Conservation (phyloP, 208 protist genomes). For the Porcisia deanei region DNA sequence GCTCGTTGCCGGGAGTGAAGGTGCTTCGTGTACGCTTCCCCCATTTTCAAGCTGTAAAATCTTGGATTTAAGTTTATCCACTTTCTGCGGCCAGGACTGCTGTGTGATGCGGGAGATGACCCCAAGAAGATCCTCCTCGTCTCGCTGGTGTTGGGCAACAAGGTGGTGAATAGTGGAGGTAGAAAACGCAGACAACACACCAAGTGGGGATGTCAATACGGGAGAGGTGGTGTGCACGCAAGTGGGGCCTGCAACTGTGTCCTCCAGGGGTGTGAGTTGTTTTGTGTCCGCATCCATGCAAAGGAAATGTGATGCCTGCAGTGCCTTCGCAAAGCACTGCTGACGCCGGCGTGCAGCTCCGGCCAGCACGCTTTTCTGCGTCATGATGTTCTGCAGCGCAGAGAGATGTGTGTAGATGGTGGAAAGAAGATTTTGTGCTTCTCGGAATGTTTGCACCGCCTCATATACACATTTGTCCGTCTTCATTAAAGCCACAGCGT, state of each 20-base stretch:
- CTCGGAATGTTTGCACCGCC: conserved; percentile 59
- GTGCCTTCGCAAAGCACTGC: conserved; percentile 24
- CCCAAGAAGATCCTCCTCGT: conserved; percentile 46
- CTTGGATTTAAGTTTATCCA: conserved; percentile 26
- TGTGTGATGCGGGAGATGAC: conserved; percentile 40
- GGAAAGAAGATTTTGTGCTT: conserved; percentile 64
- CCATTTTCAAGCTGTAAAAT: conserved; percentile 13
- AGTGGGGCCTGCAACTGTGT: neutral
- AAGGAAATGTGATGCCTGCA: neutral
- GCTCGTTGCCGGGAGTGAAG: neutral
- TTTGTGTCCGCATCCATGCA: conserved; percentile 5
- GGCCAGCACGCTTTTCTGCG: conserved; percentile 41
- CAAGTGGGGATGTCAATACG: conserved; percentile 46
- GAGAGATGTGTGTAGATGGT: conserved; percentile 44
- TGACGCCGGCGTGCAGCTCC: conserved; percentile 44
- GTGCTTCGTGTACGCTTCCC: neutral
- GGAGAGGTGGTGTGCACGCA: conserved; percentile 18
- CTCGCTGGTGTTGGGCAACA: conserved; percentile 59
- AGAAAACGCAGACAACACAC: conserved; percentile 53
- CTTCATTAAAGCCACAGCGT: conserved; percentile 1
- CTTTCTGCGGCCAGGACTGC: conserved; percentile 55
- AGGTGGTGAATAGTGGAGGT: conserved; percentile 42
- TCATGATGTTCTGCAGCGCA: conserved; percentile 57
- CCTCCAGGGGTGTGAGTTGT: neutral
- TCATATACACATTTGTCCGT: conserved; percentile 21